Evolutionary conservation across 441 rosid genomes (phyloP).

Genomic region (Raphanus hybrid): DNA sequence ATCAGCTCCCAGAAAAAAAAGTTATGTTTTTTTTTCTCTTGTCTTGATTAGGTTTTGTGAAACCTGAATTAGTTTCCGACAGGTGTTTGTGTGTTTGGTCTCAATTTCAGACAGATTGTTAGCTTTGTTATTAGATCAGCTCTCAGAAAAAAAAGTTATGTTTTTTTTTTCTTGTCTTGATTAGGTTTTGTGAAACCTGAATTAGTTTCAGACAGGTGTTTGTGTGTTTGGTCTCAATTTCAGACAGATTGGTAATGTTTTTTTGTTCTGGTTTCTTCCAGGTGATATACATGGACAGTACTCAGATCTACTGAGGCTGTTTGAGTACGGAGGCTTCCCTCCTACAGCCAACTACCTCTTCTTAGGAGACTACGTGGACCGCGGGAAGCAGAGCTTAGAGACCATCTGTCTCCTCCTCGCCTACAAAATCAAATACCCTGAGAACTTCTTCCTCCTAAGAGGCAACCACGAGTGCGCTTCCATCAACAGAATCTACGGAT

Average conservation of each 20-base stretch:
- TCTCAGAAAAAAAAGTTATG: neutral
- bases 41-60: constrained; percentile 12
- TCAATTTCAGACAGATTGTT: neutral
- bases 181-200: constrained; percentile 18
- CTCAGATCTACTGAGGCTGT: constrained; percentile 64
- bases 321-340: constrained; percentile 75
- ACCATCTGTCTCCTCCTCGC: constrained; percentile 76
- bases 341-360: constrained; percentile 69
- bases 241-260: too few species aligned
- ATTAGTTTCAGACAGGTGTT: constrained; percentile 28
- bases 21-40: neutral
- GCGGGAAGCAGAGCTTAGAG: constrained; percentile 79
- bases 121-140: constrained; percentile 4
- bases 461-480: constrained; percentile 86
- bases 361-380: constrained; percentile 78
- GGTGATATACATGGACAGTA: constrained; percentile 84
- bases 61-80: constrained; percentile 34
- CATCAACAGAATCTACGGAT: constrained; percentile 73
- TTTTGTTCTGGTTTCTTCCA: constrained; percentile 34
- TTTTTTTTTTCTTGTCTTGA: neutral
- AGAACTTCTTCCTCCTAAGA: constrained; percentile 70
- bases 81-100: constrained; percentile 22
- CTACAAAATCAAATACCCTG: constrained; percentile 77
- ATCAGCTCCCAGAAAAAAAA: neutral
- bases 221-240: constrained; percentile 18